Evolutionary conservation across 441 rosid species (phyloP).

Genomic region (Manihot esculenta): DNA sequence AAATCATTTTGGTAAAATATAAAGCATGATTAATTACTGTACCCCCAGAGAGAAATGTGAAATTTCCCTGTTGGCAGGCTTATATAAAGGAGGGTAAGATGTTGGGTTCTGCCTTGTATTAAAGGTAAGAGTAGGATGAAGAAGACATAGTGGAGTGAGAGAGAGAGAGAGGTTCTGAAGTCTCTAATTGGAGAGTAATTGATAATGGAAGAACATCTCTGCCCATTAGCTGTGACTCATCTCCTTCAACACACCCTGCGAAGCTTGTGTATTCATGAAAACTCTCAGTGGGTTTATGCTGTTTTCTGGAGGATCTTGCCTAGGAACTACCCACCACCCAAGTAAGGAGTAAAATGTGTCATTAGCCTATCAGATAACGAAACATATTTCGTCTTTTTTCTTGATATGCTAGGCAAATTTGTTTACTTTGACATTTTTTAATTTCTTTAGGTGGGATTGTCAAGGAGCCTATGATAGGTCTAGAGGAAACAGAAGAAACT

Average conservation of each 20-base stretch:
- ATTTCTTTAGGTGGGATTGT: constrained; percentile 74
- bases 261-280: constrained; percentile 83
- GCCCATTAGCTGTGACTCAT: constrained; percentile 83
- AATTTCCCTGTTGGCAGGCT: constrained; percentile 41
- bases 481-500: constrained; percentile 95
- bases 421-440: neutral
- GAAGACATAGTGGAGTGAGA: neutral
- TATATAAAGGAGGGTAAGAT: constrained; percentile 54
- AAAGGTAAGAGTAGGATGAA: constrained; percentile 23
- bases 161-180: constrained; percentile 14
- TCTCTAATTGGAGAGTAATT: too few species aligned
- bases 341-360: constrained; percentile 46
- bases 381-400: too few species aligned
- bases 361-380: too few species aligned
- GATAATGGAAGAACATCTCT: constrained; percentile 81
- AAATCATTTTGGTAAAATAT: constrained; percentile 40
- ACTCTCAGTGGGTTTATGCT: constrained; percentile 97
- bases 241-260: constrained; percentile 96
- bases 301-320: constrained; percentile 99
- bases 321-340: constrained; percentile 97
- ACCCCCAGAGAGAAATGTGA: constrained; percentile 25
- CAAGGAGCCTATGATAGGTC: constrained; percentile 96
- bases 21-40: constrained; percentile 30
- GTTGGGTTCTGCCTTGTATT: constrained; percentile 48
- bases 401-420: too few species aligned